Evolutionary conservation across 306 rosid genomes (phyloP), one percentile per base, ranked within the genome.

Genomic region (Sindora glabra): DNA sequence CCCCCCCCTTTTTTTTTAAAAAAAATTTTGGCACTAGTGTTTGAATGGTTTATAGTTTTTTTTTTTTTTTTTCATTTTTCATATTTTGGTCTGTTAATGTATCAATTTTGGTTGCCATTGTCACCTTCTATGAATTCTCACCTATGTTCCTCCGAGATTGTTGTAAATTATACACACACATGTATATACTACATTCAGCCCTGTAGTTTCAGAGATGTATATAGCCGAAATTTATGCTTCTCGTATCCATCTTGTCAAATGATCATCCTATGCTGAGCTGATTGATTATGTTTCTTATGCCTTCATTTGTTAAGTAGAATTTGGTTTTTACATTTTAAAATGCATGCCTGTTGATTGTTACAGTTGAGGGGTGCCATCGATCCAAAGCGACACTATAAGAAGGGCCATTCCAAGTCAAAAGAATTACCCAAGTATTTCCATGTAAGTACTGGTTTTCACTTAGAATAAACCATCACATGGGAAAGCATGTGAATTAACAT

Each of bases 371-470:
- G 52, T 72, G 91, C 56, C 40, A 56, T 91, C 44, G 97, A 91
- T 85, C 96, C 97, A 6, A 87, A 85, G 72, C 68, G 92, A 65
- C 96, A 87, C 66, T 91, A 87, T 76, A 91, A 91, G 76, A 87
- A 85, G 79, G 79, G 81, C 21, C 86, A 75, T 58, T 77, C 89
- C 19, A 78, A 87, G 13, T 69, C 75, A 1, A 79, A 84, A 67
- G 25, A 72, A 8, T 62, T 81, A 36, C 87, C 83, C 59, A 87
- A 85, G 69, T 91, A 85, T 70, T 83, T 87, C 73, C 96, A 91
- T 96, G 97, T 62, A 75, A 81, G 86, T 76, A 30, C 53, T 26
- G 18, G 2, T 29, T 51, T 61, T 53, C 3, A 25, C 2, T 3
- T 44, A 30, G 12, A 45, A 59, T 51, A 45, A 47, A 59, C 53